Base-by-base conservation (phyloP, 2,329 filamentous ascomycete genomes). In the Ambrosiella beaveri region DNA sequence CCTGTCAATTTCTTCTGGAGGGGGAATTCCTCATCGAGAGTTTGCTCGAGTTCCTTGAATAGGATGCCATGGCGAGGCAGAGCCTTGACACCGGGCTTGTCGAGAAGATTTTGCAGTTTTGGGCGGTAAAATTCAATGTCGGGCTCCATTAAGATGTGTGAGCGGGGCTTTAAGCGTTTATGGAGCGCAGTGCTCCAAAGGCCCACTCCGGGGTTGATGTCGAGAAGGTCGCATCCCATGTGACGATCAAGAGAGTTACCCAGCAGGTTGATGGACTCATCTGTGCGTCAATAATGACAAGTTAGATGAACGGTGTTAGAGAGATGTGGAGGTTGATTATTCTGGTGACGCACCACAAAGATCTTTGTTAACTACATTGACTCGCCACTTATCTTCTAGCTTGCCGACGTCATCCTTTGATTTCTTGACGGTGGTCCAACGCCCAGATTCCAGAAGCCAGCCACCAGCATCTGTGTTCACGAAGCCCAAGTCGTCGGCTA, bases 81-180 rank as follows among this genome's bases (percentile, higher is more conserved):
- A 51, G 86, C 65, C 40, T 71, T 69, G 2, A 74, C 73, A 56
- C 75, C 73, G 1, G 74, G 69, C 5, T 71, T 71, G 1, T 74
- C 65, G 6, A 79, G 67, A 1, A 89, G 71, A 0, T 78, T 73
- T 15, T 76, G 64, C 27, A 95, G 78, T 61, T 84, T 80, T 0
- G 78, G 72, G 0, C 70, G 62, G 67, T 86, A 91, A 2, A 76
- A 64, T 0, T 73, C 69, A 1, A 70, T 68, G 39, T 86, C 78
- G 2, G 83, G 81, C 65, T 97, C 90, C 69, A 96, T 75, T 47
- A 98, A 74, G 50, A 96, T 72, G 71, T 98, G 93, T 4, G 80
- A 82, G 59, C 88, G 82, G 3, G 91, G 91, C 64, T 88, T 72
- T 7, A 98, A 74, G 51, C 78, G 71, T 0, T 87, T 75, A 66